These are phyloP conservation scores for Arctium minus DNA, from an alignment of 129 eudicot genomes.

Conservation along the genomic window DNA sequence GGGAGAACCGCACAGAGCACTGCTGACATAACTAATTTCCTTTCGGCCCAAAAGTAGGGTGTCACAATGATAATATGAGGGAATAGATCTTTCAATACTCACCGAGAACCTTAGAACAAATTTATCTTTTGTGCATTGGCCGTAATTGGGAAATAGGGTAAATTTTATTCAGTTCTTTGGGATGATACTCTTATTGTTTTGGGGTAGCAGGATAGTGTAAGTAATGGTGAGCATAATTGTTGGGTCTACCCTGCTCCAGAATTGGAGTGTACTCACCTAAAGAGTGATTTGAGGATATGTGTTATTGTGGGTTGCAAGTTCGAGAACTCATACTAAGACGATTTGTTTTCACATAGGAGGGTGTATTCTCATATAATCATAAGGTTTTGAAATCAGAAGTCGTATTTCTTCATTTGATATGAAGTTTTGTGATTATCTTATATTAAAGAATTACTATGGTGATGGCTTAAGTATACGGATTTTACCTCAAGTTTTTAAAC, in stretches of 20 bases:
- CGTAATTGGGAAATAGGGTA: not conserved
- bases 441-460: not conserved
- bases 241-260: not conserved
- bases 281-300: slow-evolving; percentile 5
- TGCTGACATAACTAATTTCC: too few relatives aligned
- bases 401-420: not conserved
- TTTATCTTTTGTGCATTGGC: not conserved
- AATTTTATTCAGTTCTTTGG: not conserved
- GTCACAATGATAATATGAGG: not conserved
- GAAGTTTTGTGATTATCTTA: not conserved
- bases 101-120: not conserved
- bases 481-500: not conserved
- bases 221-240: not conserved
- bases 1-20: too few relatives aligned
- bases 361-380: not conserved
- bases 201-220: not conserved
- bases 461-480: not conserved
- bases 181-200: not conserved
- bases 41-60: too few relatives aligned
- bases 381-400: not conserved
- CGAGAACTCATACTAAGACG: not conserved
- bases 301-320: not conserved
- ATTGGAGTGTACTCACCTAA: not conserved
- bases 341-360: not conserved
- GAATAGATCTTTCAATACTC: not conserved